Percentiles rank a stretch among this genome's conserved stretches.
Conservation (phyloP, 495 filamentous ascomycete genomes). For the Aspergillus steynii region DNA sequence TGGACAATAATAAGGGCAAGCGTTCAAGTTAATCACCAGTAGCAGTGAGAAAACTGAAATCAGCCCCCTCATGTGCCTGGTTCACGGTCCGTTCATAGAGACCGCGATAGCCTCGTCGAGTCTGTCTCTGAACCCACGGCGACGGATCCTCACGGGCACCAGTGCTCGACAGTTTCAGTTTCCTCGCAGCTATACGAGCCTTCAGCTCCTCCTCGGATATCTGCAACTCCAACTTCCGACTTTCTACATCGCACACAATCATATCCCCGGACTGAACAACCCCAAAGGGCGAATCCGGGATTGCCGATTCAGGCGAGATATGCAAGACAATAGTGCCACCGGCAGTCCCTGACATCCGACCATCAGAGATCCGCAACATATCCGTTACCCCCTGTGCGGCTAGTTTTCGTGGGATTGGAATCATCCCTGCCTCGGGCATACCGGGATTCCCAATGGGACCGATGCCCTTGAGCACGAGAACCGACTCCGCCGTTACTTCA, state of each 20-base stretch:
- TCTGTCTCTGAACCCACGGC: not conserved
- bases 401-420: constrained; percentile 26
- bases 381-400: constrained; percentile 58
- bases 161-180: constrained; percentile 2
- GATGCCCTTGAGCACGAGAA: constrained; percentile 61
- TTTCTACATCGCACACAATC: constrained; percentile 54
- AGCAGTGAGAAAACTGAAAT: not conserved
- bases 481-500: constrained; percentile 50
- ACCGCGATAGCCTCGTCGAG: not conserved
- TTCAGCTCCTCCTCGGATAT: constrained; percentile 49
- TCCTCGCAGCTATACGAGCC: constrained; percentile 38
- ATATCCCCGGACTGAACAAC: constrained; percentile 61
- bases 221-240: constrained; percentile 44
- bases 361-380: constrained; percentile 67
- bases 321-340: constrained; percentile 69
- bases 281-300: constrained; percentile 57
- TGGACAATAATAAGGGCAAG: too few relatives aligned
- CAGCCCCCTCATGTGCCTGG: not conserved
- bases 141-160: not conserved
- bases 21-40: too few relatives aligned
- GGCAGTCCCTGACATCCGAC: constrained; percentile 68
- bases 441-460: constrained; percentile 66
- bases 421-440: constrained; percentile 61
- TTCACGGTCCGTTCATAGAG: not conserved
- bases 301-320: constrained; percentile 61